Evolutionary conservation across 2,329 filamentous ascomycete genomes (phyloP).

Genomic region (Phialophora tarda): DNA sequence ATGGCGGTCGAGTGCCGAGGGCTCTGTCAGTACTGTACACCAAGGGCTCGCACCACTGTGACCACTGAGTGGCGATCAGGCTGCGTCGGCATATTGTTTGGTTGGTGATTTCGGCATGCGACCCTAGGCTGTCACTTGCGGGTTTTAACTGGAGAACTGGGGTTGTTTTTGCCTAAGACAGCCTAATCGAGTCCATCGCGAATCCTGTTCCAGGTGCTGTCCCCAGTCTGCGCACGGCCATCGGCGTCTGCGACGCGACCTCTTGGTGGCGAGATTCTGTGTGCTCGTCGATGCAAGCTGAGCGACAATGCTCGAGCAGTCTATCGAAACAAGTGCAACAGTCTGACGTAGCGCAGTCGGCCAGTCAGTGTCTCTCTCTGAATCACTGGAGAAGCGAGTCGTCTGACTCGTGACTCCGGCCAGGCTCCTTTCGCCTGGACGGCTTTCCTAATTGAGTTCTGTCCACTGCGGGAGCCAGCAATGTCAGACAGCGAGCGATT

Average conservation of each 20-base stretch:
- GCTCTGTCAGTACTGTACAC: too few species aligned
- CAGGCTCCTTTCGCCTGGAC: neutral
- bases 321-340: neutral
- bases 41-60: neutral
- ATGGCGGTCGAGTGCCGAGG: neutral
- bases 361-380: neutral
- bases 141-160: neutral
- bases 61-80: conserved; percentile 7
- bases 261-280: neutral
- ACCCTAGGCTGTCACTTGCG: neutral
- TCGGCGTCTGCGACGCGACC: neutral
- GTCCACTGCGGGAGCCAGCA: neutral
- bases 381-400: too few species aligned
- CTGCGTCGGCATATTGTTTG: conserved; percentile 1
- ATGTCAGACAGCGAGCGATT: conserved; percentile 12
- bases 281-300: neutral
- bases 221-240: neutral
- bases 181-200: neutral
- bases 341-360: neutral
- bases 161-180: conserved; percentile 9
- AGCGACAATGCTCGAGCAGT: neutral
- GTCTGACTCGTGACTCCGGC: too few species aligned
- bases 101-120: conserved; percentile 2
- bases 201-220: neutral
- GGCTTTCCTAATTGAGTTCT: neutral